Conservation (phyloP, 2,329 filamentous ascomycete genomes). For the Parafenestella ontariensis region DNA sequence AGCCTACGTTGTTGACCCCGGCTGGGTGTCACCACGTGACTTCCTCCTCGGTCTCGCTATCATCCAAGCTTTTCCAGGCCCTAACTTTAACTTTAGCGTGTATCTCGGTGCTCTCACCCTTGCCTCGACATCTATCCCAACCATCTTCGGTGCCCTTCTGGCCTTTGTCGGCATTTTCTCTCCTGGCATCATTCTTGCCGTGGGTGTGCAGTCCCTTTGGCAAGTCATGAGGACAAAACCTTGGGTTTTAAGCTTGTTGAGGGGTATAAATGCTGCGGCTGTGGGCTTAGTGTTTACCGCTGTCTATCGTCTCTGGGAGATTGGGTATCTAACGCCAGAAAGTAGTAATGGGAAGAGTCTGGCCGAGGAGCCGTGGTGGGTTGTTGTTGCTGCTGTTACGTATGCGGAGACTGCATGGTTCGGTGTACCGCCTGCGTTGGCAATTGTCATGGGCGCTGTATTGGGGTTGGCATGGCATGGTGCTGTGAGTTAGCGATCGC, state of each 20-base stretch:
- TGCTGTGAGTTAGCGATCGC: neutral
- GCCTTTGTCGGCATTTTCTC: conserved; percentile 52
- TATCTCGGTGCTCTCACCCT: conserved; percentile 52
- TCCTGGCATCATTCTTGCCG: conserved; percentile 48
- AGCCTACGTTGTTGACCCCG: conserved; percentile 65
- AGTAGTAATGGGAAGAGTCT: conserved; percentile 45
- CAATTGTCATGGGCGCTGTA: conserved; percentile 50
- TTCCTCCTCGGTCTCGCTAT: conserved; percentile 77
- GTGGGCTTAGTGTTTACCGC: conserved; percentile 55
- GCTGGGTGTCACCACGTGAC: conserved; percentile 74
- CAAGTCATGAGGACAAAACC: conserved; percentile 44
- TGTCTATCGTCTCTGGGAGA: conserved; percentile 54
- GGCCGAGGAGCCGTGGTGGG: conserved; percentile 54
- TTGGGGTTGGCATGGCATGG: conserved; percentile 47
- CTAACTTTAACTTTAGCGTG: conserved; percentile 63
- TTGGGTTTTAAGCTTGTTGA: conserved; percentile 44
- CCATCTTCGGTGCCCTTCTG: conserved; percentile 46
- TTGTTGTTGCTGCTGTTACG: conserved; percentile 51
- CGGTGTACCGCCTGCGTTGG: conserved; percentile 46
- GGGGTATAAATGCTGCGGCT: conserved; percentile 53
- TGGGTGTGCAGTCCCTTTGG: conserved; percentile 51
- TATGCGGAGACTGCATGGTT: conserved; percentile 53
- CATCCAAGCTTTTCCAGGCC: conserved; percentile 73
- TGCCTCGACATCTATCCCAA: conserved; percentile 30
- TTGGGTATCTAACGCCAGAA: conserved; percentile 52